Percentiles rank a stretch among this genome's conserved stretches.
Conservation (phyloP, 768 basidiomycete genomes). For the Tremella yokohamensis region DNA sequence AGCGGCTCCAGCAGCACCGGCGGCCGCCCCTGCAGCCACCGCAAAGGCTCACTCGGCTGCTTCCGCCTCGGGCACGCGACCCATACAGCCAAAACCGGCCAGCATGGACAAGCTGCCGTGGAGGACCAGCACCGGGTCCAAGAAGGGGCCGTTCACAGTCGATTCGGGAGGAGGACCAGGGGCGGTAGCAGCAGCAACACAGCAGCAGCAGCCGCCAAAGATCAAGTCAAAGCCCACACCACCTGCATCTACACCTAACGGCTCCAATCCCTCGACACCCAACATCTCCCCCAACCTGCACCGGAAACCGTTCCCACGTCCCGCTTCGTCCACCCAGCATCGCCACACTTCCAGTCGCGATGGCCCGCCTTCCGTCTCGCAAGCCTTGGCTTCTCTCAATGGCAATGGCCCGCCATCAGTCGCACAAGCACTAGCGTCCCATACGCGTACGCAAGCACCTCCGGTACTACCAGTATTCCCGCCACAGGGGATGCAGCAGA, state of each 20-base stretch:
- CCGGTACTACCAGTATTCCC: not conserved
- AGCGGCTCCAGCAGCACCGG: conserved; percentile 18
- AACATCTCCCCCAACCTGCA: conserved; percentile 20
- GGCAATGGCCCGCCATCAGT: conserved; percentile 3
- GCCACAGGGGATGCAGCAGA: not conserved
- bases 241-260: conserved; percentile 19
- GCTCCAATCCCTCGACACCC: conserved; percentile 35
- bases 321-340: conserved; percentile 21
- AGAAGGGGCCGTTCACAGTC: conserved; percentile 49
- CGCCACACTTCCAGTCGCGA: conserved; percentile 20
- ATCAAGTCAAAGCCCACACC: conserved; percentile 14
- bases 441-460: not conserved
- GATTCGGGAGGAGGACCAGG: conserved; percentile 40
- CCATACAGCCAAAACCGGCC: conserved; percentile 3
- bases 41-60: conserved; percentile 11
- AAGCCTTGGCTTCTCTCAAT: not conserved
- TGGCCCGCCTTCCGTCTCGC: conserved; percentile 14
- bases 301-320: conserved; percentile 13
- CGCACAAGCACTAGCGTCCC: not conserved
- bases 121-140: conserved; percentile 32
- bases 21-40: conserved; percentile 11
- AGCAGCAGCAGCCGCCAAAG: conserved; percentile 5
- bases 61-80: not conserved
- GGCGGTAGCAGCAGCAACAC: too few relatives aligned
- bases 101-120: conserved; percentile 44